A percentile compares a stretch with the other conserved stretches of the same genome.
Conservation (phyloP, 179 eudicot genomes). For the Patellifolia procumbens region DNA sequence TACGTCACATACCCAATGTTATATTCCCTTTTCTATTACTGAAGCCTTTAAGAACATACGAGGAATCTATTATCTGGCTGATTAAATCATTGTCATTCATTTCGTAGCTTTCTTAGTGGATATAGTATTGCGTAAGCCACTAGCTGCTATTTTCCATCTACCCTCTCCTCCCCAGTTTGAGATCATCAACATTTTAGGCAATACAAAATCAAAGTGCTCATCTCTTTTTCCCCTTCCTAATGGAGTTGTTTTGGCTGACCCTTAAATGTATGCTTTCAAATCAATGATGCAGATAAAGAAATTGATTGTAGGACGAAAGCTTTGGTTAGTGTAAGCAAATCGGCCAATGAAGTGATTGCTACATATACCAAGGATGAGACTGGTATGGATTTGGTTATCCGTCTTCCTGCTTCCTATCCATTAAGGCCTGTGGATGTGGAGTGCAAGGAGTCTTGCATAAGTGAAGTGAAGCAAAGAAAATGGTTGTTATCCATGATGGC, state of each 20-base stretch:
- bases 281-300: constrained; percentile 76
- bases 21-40: too few relatives aligned
- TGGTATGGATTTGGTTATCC: constrained; percentile 92
- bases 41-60: too few relatives aligned
- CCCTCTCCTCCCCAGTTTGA: background rate
- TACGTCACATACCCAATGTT: background rate
- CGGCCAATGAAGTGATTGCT: constrained; percentile 94
- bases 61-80: background rate
- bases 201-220: background rate
- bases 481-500: constrained; percentile 89
- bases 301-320: constrained; percentile 72
- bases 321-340: constrained; percentile 91
- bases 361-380: constrained; percentile 98
- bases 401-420: constrained; percentile 92
- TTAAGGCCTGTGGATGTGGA: constrained; percentile 85
- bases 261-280: background rate
- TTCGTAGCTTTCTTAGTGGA: background rate
- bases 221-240: background rate
- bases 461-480: constrained; percentile 91
- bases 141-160: background rate
- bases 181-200: background rate
- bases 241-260: background rate
- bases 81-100: background rate
- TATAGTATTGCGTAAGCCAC: background rate
- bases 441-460: constrained; percentile 91